Evolutionary conservation across 2,329 filamentous ascomycete species (phyloP).

Genomic region (Fusarium hostae): DNA sequence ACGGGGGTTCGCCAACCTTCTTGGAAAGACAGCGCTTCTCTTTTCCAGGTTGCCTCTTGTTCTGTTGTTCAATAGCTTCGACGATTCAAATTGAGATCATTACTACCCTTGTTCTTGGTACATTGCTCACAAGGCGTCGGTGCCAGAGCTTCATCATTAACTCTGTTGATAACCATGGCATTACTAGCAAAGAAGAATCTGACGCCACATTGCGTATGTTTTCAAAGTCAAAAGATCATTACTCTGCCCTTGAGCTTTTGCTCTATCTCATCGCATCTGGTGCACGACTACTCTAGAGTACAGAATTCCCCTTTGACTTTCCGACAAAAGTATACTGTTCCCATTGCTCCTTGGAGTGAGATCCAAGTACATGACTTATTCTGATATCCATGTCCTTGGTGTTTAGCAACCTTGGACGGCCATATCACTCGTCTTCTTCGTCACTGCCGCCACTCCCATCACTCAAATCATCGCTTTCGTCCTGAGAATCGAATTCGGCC

Average conservation of each 20-base stretch:
- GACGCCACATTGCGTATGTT: rapidly evolving
- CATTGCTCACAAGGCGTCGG: rapidly evolving
- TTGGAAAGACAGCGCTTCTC: background rate
- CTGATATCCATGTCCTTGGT: background rate
- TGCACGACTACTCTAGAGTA: background rate
- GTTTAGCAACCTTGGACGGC: too few relatives aligned
- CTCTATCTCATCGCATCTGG: background rate
- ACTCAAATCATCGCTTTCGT: too few relatives aligned
- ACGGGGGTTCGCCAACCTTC: background rate
- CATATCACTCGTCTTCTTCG: too few relatives aligned
- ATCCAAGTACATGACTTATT: background rate
- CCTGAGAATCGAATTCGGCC: too few relatives aligned
- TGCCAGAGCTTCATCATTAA: background rate
- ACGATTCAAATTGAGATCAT: rapidly evolving
- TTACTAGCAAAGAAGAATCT: background rate
- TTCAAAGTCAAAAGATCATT: background rate
- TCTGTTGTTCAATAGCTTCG: background rate
- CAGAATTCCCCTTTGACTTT: background rate
- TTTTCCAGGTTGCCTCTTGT: rapidly evolving
- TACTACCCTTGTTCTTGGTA: rapidly evolving
- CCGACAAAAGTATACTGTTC: too few relatives aligned
- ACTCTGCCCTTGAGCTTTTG: background rate
- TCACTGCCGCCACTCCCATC: too few relatives aligned
- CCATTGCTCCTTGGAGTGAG: background rate
- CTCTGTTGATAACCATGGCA: background rate